Conservation (phyloP, 2,329 filamentous ascomycete species). For the Calonectria ilicicola region DNA sequence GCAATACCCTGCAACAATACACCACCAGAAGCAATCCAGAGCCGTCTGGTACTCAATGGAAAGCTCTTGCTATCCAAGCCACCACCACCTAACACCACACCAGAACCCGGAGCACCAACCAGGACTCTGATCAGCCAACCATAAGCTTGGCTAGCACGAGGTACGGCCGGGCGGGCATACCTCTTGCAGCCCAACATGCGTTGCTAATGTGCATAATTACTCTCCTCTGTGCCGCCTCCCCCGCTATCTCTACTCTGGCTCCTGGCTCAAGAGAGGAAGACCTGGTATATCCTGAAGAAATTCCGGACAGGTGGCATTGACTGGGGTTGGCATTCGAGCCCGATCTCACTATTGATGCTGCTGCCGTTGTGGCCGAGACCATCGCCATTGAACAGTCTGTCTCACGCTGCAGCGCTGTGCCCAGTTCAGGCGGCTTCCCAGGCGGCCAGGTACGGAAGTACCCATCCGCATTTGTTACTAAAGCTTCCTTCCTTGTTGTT, state of each 20-base stretch:
- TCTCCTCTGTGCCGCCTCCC: constrained; percentile 26
- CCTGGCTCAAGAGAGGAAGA: constrained; percentile 9
- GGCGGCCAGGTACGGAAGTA: constrained; percentile 20
- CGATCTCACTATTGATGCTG: background rate
- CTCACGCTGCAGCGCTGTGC: constrained; percentile 14
- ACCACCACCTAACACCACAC: constrained; percentile 18
- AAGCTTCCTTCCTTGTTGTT: constrained; percentile 29
- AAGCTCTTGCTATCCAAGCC: constrained; percentile 15
- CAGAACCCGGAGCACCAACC: constrained; percentile 28
- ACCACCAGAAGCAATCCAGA: constrained; percentile 1
- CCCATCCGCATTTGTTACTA: constrained; percentile 18
- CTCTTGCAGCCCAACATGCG: constrained; percentile 39
- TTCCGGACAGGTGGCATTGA: background rate
- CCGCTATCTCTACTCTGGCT: background rate
- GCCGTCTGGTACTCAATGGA: constrained; percentile 14
- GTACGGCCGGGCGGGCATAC: constrained; percentile 28
- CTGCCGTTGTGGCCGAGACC: background rate
- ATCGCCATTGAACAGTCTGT: constrained; percentile 11
- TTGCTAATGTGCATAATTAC: constrained; percentile 33
- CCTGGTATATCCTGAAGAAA: background rate
- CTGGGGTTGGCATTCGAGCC: background rate
- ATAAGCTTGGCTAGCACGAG: constrained; percentile 26
- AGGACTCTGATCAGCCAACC: constrained; percentile 27
- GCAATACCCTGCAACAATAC: constrained; percentile 17
- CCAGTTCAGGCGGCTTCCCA: constrained; percentile 10